Evolutionary conservation across 805 yeast genomes (phyloP), one percentile per base, ranked within the genome.

Genomic region (Metschnikowia dekortorum): DNA sequence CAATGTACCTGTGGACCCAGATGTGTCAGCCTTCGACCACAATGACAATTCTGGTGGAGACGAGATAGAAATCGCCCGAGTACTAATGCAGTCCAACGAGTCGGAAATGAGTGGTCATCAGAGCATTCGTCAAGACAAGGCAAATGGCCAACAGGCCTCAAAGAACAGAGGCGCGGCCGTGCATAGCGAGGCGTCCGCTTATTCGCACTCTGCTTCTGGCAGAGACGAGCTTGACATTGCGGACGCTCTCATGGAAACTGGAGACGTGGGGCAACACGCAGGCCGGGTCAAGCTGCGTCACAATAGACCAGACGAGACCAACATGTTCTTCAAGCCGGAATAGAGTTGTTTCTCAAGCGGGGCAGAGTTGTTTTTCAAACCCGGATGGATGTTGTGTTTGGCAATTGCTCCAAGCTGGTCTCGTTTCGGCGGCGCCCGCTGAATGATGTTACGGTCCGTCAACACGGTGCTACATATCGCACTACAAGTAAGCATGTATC

Each of bases 21-120:
- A 78, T 49, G 84, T 81, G 5, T 39, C 41, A 28, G 81, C 74
- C 0, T 80, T 75, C 54, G 60, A 59, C 37, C 60, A 59, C 40
- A 48, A 30, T 14, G 60, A 53, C 30, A 49, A 55, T 18, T 39
- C 56, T 1, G 69, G 73, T 6, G 81, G 79, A 6, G 81, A 77
- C 44, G 86, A 81, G 55, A 79, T 82, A 36, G 85, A 81, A 43
- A 83, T 83, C 56, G 87, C 88, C 1, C 68, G 85, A 39, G 88
- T 86, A 0, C 67, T 83, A 57, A 81, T 83, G 44, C 85, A 81
- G 53, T 84, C 85, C 0, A 80, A 76, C 54, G 81, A 73, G 47
- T 71, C 60, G 11, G 70, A 55, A 28, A 62, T 18, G 2, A 33
- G 34, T 10, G 40, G n/a, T 8, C 6, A 30, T 14, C 38, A 32